Base-by-base conservation (phyloP, 164 flowering plant species). In the Kingdonia uniflora region DNA sequence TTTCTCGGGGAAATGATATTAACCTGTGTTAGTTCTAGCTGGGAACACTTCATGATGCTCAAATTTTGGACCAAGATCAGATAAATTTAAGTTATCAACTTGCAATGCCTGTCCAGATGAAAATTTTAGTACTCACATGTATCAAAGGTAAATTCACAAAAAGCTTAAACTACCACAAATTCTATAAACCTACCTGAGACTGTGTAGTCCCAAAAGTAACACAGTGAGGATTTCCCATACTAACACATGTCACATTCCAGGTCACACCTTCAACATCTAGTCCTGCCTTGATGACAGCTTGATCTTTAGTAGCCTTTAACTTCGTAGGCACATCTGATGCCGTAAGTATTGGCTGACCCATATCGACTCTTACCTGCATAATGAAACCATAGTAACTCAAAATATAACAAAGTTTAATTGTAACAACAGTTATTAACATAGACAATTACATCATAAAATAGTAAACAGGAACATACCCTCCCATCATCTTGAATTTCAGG, bases 141-240 rank as follows among this genome's bases (percentile, higher is more conserved):
- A 16, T 44, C 22, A 44, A 8, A 44, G 48, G 11, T 44, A 14
- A 2, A 41, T 14, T 41, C 11, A 41, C 17, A 16, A 3, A 14
- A 41, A 3, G 35, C 35, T 29, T 3, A 4, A 29, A 29, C 4
- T 29, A 29, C 4, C 4, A 29, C 35, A 29, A 29, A 19, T 19
- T 19, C 29, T 25, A 47, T 13, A 35, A 58, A 56, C 46, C 53
- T 65, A 92, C 99, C 87, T 81, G 62, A 39, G 54, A 68, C 37
- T 64, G 68, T 54, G 72, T 76, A 48, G 69, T 65, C 39, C 86
- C 76, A 66, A 89, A 94, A 38, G 85, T 83, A 24, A 94, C 76
- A 60, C 99, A 94, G 54, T 94, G 97, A 39, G 99, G 99, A 74
- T 94, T 94, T 54, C 99, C 99, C 99, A 94, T 94, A 70, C 99